A percentile compares a stretch with the other conserved stretches of the same genome.
These are phyloP conservation scores for Tuber brumale DNA, from an alignment of 495 filamentous ascomycete genomes.

Conservation along the genomic window DNA sequence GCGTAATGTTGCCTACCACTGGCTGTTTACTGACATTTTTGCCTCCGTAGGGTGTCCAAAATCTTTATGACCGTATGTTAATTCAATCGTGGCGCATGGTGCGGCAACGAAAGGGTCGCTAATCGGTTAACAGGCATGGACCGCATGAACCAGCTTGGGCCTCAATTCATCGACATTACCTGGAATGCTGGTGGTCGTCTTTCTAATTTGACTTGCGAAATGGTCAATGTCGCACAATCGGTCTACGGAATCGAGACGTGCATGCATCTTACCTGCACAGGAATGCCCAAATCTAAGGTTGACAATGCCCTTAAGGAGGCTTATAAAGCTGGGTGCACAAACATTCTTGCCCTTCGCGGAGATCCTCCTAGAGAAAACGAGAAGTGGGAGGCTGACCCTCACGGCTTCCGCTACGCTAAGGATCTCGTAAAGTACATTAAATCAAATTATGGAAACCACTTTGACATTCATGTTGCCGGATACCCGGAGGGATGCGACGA, in stretches of 20 bases:
- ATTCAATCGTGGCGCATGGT: neutral
- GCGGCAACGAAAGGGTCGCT: constrained; percentile 3
- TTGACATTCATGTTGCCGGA: constrained; percentile 95
- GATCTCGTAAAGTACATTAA: constrained; percentile 93
- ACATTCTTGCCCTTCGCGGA: constrained; percentile 90
- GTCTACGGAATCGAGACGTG: constrained; percentile 95
- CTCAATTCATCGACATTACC: constrained; percentile 94
- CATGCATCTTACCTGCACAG: constrained; percentile 98
- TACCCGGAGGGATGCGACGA: constrained; percentile 97
- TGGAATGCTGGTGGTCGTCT: constrained; percentile 94
- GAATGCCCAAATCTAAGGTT: constrained; percentile 88
- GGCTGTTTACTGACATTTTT: constrained; percentile 5
- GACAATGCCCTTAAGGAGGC: constrained; percentile 80
- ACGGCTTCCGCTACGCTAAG: constrained; percentile 83
- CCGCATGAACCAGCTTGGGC: constrained; percentile 90
- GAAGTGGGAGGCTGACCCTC: constrained; percentile 79
- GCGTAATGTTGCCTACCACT: neutral
- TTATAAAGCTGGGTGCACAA: constrained; percentile 93
- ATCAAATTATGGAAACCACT: constrained; percentile 82
- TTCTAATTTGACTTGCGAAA: constrained; percentile 89
- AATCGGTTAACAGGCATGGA: constrained; percentile 59
- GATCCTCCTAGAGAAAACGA: constrained; percentile 94
- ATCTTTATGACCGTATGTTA: constrained; percentile 78
- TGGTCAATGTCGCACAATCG: constrained; percentile 96
- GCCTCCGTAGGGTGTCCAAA: constrained; percentile 72